Base-by-base conservation (phyloP, 1,139 yeast genomes). In the Saccharomyces uvarum region DNA sequence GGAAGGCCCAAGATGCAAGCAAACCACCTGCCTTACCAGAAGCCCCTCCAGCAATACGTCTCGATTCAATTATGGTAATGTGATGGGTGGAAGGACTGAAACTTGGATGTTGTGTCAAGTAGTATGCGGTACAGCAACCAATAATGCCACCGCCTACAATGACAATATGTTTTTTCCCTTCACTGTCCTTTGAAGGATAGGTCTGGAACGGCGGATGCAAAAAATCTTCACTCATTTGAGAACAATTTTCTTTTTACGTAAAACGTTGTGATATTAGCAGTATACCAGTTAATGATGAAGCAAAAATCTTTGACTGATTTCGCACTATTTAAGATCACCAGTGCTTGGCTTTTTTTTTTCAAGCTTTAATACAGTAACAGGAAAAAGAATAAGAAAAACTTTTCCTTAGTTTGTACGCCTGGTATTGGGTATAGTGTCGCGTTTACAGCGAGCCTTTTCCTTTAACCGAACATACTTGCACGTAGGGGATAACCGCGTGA, bases 21-120 rank as follows among this genome's bases (percentile, higher is more conserved):
- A 93, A 75, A 0, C 99, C 99, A 46, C 99, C 99, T 2, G 99
- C 99, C 65, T 93, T 93, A 54, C 99, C 99, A 46, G 91, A 83
- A 16, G 99, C 99, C 44, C 97, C 99, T 51, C 97, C 96, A 0
- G 98, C 99, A 2, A 93, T 96, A 64, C 96, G 78, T 61, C 88
- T 87, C 54, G 95, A 85, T 70, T 93, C 99, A 24, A 93, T 71
- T n/a, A 93, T 80, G 16, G 97, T 88, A 60, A 93, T 87, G 64
- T 88, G 90, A 66, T 87, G 83, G 56, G 81, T 84, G 29, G 75
- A 73, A 0, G 88, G 81, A 64, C 86, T 85, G 68, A 84, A 93
- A 55, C 79, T 77, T 3, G 96, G 93, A 69, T 93, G 98, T 57
- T 80, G 80, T 3, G 95, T 87, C 51, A 93, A 71, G 65, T 84